Conservation (phyloP, 768 basidiomycete genomes). For the Rhizopogon vesiculosus region DNA sequence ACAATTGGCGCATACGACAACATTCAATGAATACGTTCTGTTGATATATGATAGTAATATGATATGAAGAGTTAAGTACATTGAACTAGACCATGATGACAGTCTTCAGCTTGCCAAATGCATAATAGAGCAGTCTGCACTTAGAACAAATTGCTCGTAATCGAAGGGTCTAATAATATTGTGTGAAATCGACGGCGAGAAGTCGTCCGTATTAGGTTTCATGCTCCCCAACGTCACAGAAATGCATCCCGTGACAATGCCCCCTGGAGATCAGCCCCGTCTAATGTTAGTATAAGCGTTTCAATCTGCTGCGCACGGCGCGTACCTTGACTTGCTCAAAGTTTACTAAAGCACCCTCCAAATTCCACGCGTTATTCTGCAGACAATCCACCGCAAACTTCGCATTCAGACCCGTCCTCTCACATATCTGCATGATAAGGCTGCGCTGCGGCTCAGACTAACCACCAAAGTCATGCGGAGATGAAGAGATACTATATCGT, state of each 20-base stretch:
- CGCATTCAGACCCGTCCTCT: constrained; percentile 74
- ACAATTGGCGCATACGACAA: constrained; percentile 2
- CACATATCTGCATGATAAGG: constrained; percentile 64
- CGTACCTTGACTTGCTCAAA: constrained; percentile 86
- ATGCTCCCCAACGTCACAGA: constrained; percentile 30
- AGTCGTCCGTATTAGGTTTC: background rate
- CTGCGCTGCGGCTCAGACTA: constrained; percentile 70
- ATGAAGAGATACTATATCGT: constrained; percentile 3
- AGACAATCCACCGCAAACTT: constrained; percentile 84
- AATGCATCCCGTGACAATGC: constrained; percentile 53
- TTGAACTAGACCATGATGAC: constrained; percentile 8
- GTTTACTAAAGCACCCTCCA: constrained; percentile 73
- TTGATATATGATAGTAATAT: constrained; percentile 14
- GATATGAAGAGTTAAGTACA: constrained; percentile 18
- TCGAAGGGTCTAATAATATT: constrained; percentile 10
- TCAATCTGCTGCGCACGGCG: constrained; percentile 6
- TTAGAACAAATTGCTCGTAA: background rate
- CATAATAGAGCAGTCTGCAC: constrained; percentile 3
- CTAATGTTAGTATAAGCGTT: constrained; percentile 22
- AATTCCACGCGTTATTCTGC: constrained; percentile 79
- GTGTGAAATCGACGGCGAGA: constrained; percentile 6
- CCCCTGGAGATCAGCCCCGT: constrained; percentile 28
- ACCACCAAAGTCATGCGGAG: constrained; percentile 8
- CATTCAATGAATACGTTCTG: constrained; percentile 14
- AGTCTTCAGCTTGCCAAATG: constrained; percentile 11